Base-by-base conservation (phyloP, 371 early-diverging fungal genomes). In the Mortierella sp. region DNA sequence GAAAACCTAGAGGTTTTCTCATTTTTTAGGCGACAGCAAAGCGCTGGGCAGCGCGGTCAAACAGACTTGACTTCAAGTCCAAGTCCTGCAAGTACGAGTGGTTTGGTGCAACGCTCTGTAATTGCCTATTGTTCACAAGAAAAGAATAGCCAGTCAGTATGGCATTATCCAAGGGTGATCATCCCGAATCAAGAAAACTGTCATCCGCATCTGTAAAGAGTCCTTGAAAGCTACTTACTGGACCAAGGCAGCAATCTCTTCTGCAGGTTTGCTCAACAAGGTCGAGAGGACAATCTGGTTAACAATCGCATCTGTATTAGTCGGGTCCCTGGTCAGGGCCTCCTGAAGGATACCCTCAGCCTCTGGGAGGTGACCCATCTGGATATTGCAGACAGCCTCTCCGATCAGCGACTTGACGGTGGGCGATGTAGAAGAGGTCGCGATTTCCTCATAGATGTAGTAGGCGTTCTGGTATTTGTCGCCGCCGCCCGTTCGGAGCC, bases 371-470 rank as follows among this genome's bases (percentile, higher is more conserved):
- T 93, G 91, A 2, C 93, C 95, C 77, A 95, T 82, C 26, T 96
- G 94, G 81, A 99, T 90, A 50, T 94, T 90, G 66, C 93, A 91
- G 16, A 95, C 95, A 4, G 99, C 99, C 85, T 94, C 94, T 6
- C 95, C 92, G 40, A 91, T 93, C 44, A 97, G 85, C 37, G 98
- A 89, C 70, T 94, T 93, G 55, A 91, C 89, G 0, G 95, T 94
- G n/a, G 94, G 91, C 5, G 89, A 89, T 29, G 93, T 86, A 64
- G 86, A 88, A 0, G 96, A 93, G 65, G 95, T 94, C 19, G 93
- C 96, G 70, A 98, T 91, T 77, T 98, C 99, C 79, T 98, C 97
- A 76, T 95, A 98, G 63, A 96, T 95, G 87, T 97, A 98, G 71
- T 91, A 95, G 2, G 98, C 95, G 85, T 96, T 96, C 80, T 94